Evolutionary conservation across 2,329 filamentous ascomycete genomes (phyloP).

Genomic region (Tolypocladium tropicale): DNA sequence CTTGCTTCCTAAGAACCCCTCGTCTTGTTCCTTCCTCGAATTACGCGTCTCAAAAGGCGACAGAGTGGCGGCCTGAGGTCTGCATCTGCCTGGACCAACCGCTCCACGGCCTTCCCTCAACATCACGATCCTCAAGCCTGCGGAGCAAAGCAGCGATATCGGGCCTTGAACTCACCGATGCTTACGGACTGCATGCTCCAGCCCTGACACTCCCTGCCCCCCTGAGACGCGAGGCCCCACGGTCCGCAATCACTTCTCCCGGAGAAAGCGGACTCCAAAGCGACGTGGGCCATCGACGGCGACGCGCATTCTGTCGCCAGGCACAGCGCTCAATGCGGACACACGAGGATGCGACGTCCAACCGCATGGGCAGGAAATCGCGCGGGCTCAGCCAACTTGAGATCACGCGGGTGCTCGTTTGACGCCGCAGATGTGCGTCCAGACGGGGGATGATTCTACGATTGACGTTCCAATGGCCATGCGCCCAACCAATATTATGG

Average conservation of each 20-base stretch:
- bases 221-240: conserved; percentile 6
- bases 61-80: neutral
- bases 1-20: no score
- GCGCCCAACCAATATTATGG: no score
- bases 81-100: neutral
- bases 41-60: neutral
- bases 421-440: conserved; percentile 10
- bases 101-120: neutral
- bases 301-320: conserved; percentile 13
- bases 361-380: conserved; percentile 10
- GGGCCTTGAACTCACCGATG: conserved; percentile 11
- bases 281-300: conserved; percentile 14
- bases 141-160: conserved; percentile 1
- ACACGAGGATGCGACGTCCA: conserved; percentile 10
- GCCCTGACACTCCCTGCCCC: conserved; percentile 10
- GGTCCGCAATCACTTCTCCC: conserved; percentile 9
- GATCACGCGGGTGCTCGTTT: conserved; percentile 10
- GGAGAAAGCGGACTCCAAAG: conserved; percentile 7
- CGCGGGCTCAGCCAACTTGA: conserved; percentile 10
- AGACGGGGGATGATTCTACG: conserved; percentile 10
- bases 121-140: neutral
- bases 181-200: conserved; percentile 9
- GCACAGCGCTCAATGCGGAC: conserved; percentile 8
- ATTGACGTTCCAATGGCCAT: no score
- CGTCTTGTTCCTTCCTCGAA: neutral